Evolutionary conservation across 2,329 filamentous ascomycete genomes (phyloP), one percentile per base, ranked within the genome.

Genomic region (Apiospora hydei): DNA sequence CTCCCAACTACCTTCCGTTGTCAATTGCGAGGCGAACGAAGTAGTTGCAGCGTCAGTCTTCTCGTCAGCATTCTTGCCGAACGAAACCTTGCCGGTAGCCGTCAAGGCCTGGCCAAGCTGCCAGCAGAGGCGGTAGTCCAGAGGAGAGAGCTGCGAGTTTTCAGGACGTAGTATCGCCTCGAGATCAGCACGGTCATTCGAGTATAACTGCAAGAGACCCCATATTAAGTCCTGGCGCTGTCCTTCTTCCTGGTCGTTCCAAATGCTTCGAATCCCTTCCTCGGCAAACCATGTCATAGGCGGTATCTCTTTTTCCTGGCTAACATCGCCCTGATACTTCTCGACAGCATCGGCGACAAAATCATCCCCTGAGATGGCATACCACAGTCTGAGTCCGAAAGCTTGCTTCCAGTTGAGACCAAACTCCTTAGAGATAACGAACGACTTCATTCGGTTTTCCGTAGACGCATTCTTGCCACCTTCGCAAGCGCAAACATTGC

Each of bases 371-470:
- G 89, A 87, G 53, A 91, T 93, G 64, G 91, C 92, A 81, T 98
- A 99, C 93, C 95, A 98, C 1, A 99, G 86, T 61, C 95, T 91
- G 69, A 99, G 87, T 14, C 94, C 96, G 81, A 99, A 98, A 0
- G 95, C 92, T 79, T 97, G 95, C 81, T 94, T 92, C 96, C 96
- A 99, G 80, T 97, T 93, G 47, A 99, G 86, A 5, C 90, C 90
- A 80, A 98, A 99, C 67, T 92, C 91, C 77, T 93, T 89, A 0
- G 94, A 93, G 75, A 99, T 93, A 70, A 91, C 88, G 79, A 99
- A 98, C 0, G 92, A 92, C 18, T 91, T 88, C 51, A 92, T 88
- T 64, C 93, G 91, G 82, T 98, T 94, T 81, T 98, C 96, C 11
- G 92, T 84, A 0, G 93, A 89, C 8, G 89, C 91, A 3, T 86